Percentiles rank a stretch among this genome's conserved stretches.
Evolutionary conservation across 495 filamentous ascomycete genomes (phyloP).

Genomic region (Letharia columbiana): DNA sequence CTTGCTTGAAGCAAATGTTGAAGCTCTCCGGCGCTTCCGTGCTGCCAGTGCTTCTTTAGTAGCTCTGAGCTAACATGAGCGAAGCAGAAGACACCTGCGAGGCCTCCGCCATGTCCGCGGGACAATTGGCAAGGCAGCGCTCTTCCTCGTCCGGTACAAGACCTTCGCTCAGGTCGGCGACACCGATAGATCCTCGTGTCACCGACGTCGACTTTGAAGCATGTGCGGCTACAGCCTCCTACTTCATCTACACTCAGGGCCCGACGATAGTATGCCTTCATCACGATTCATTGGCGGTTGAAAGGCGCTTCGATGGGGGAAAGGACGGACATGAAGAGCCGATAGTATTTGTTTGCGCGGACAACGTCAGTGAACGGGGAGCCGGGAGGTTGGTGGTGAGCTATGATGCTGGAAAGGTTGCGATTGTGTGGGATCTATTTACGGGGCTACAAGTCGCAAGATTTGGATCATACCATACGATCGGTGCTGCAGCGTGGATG

Average conservation of each 20-base stretch:
- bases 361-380: constrained; percentile 85
- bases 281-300: constrained; percentile 85
- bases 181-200: constrained; percentile 42
- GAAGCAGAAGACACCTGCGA: constrained; percentile 20
- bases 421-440: constrained; percentile 94
- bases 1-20: constrained; percentile 4
- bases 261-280: constrained; percentile 70
- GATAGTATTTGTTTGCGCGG: constrained; percentile 72
- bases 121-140: constrained; percentile 48
- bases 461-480: constrained; percentile 80
- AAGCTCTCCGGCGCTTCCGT: constrained; percentile 10
- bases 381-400: constrained; percentile 82
- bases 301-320: constrained; percentile 66
- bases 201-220: constrained; percentile 61
- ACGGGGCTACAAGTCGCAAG: constrained; percentile 84
- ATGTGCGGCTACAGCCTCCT: constrained; percentile 76
- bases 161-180: constrained; percentile 39
- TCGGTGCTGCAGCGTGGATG: constrained; percentile 90
- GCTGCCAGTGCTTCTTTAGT: constrained; percentile 12
- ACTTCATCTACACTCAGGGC: constrained; percentile 80
- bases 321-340: constrained; percentile 58
- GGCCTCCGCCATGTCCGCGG: constrained; percentile 40
- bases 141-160: constrained; percentile 50
- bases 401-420: constrained; percentile 83
- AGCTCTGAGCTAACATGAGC: constrained; percentile 10